Base-by-base conservation (phyloP, 164 flowering plant genomes). In the Berberis vulgaris region DNA sequence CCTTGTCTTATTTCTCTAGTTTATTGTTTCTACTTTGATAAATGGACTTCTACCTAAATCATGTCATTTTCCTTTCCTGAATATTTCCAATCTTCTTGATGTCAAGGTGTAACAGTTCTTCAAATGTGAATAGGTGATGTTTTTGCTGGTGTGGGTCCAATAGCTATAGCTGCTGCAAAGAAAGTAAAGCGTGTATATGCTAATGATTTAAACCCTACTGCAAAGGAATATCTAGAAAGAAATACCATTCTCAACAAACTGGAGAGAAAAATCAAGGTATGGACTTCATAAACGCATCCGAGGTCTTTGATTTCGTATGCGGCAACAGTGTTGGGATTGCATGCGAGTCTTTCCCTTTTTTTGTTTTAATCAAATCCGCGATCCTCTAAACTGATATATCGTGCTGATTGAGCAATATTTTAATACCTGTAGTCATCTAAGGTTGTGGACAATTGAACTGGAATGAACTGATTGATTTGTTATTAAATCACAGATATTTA, bases 131-230 rank as follows among this genome's bases (percentile, higher is more conserved):
- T 82, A 94, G 97, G 99, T 82, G 99, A 89, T 83, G 97, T 94
- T 63, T 94, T 94, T 69, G 63, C 90, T 75, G 96, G 97, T 49
- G 96, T 94, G 70, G 96, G 97, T 72, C 97, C 97, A 50, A 71
- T 91, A 71, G 87, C 96, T 57, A 68, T 94, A 65, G 69, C 91
- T 65, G 97, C 97, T 26, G 96, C 97, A 65, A 88, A 77, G 80
- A 83, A 84, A 69, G 93, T 94, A 44, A 94, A 89, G 52, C 81
- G 74, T 73, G 97, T 91, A 0, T 91, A 84, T 78, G 99, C 99
- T 13, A 94, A 94, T 82, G 99, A 94, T 74, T 77, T 89, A 71
- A 91, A 94, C 72, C 97, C 96, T 58, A 43, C 69, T 62, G 97
- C 99, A 1, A 86, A 89, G 72, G 96, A 91, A 5, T 91, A 87